Conservation (phyloP, 2,329 filamentous ascomycete species). For the Penicillium sp. region DNA sequence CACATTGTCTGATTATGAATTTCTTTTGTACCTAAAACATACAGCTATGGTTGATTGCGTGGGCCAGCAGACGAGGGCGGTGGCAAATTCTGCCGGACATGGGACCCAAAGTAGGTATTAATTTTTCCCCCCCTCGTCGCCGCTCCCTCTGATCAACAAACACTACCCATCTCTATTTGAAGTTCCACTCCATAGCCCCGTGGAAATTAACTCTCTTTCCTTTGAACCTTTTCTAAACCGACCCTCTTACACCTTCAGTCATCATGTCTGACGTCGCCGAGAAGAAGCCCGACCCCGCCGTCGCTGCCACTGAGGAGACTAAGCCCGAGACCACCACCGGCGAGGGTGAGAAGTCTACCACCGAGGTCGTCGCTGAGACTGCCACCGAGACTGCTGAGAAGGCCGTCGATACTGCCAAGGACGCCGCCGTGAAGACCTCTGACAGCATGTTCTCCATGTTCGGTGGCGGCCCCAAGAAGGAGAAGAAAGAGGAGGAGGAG, state of each 20-base stretch:
- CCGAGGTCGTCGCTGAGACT: slow-evolving; percentile 35
- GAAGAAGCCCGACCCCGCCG: slow-evolving; percentile 44
- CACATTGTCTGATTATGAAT: not conserved
- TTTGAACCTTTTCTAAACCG: slow-evolving; percentile 7
- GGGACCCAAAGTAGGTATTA: slow-evolving; percentile 25
- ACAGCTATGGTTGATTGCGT: not conserved
- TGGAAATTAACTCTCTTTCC: slow-evolving; percentile 7
- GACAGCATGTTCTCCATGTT: slow-evolving; percentile 93
- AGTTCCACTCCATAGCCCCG: slow-evolving; percentile 6
- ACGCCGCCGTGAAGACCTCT: slow-evolving; percentile 42
- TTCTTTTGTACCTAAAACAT: not conserved
- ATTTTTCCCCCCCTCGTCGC: slow-evolving; percentile 29
- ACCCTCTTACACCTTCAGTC: slow-evolving; percentile 12
- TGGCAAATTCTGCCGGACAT: slow-evolving; percentile 21
- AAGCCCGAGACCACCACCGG: slow-evolving; percentile 36
- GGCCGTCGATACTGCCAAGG: slow-evolving; percentile 38
- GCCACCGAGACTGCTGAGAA: slow-evolving; percentile 37
- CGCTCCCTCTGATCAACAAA: slow-evolving; percentile 24
- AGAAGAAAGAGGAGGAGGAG: slow-evolving; percentile 80
- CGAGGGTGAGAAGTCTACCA: slow-evolving; percentile 31
- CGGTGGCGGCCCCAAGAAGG: slow-evolving; percentile 93
- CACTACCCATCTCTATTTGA: slow-evolving; percentile 11
- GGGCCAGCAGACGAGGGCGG: slow-evolving; percentile 17
- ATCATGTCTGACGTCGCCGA: slow-evolving; percentile 45
- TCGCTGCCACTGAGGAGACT: slow-evolving; percentile 35